phyloP scores from a whole-genome alignment of 768 basidiomycete species.

The Udeniomyces megalosporus region DNA sequence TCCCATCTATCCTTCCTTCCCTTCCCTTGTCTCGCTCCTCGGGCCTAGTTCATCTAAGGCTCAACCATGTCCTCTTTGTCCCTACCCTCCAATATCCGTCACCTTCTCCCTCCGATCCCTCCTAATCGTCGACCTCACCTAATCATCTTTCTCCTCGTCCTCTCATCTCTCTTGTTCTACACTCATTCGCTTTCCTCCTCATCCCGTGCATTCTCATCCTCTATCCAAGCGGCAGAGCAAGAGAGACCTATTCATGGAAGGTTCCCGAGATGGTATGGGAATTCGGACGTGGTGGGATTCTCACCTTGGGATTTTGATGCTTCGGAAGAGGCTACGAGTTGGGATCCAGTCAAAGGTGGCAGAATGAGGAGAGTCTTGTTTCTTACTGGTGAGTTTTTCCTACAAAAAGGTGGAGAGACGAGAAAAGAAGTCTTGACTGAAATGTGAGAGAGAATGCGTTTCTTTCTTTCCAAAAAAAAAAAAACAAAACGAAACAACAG shows the following conservation, averaged over 20 bases:
- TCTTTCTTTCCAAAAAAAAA: no score
- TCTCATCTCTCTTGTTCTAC: not conserved
- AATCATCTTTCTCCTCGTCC: not conserved
- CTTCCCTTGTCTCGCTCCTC: no score
- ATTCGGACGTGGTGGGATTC: constrained; percentile 4
- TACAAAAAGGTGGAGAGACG: not conserved
- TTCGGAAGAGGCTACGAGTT: not conserved
- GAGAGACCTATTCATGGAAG: constrained; percentile 5
- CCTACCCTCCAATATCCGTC: no score
- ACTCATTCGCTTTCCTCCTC: not conserved
- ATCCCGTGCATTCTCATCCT: not conserved
- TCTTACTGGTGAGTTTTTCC: constrained; percentile 14
- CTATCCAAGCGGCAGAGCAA: not conserved
- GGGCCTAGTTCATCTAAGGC: no score
- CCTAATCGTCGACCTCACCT: not conserved
- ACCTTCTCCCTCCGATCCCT: not conserved
- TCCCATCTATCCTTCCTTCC: no score
- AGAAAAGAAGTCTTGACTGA: not conserved
- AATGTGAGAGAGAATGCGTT: not conserved
- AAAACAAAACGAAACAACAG: no score
- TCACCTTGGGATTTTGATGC: constrained; percentile 10
- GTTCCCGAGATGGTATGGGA: constrained; percentile 15
- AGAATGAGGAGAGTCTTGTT: constrained; percentile 9
- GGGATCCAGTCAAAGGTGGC: not conserved
- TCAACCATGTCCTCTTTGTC: no score